These are phyloP conservation scores for grape (Vitis vinifera) DNA, from an alignment of 164 flowering plant genomes.

Conservation along the genomic window ASM3070453v1 NC_081812.1:15943001-15943500, in stretches of 20 bases:
- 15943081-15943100: too few relatives aligned
- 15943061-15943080: too few relatives aligned
- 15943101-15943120: too few relatives aligned
- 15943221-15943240: constrained; percentile 1
- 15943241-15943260: neutral
- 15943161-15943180: too few relatives aligned
- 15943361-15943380: neutral
- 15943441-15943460: neutral
- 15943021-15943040: too few relatives aligned
- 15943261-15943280: neutral
- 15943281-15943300: too few relatives aligned
- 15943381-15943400: constrained; percentile 7
- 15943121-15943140: too few relatives aligned
- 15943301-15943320: constrained; percentile 6
- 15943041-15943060: too few relatives aligned
- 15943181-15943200: neutral
- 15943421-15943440: neutral
- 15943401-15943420: constrained; percentile 8
- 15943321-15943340: constrained; percentile 4
- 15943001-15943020: too few relatives aligned
- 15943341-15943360: constrained; percentile 1
- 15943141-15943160: too few relatives aligned
- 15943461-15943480: constrained; percentile 6
- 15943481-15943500: neutral
- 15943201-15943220: constrained; percentile 3